Conservation (phyloP, 2,329 filamentous ascomycete species). For the Claviceps arundinis region DNA sequence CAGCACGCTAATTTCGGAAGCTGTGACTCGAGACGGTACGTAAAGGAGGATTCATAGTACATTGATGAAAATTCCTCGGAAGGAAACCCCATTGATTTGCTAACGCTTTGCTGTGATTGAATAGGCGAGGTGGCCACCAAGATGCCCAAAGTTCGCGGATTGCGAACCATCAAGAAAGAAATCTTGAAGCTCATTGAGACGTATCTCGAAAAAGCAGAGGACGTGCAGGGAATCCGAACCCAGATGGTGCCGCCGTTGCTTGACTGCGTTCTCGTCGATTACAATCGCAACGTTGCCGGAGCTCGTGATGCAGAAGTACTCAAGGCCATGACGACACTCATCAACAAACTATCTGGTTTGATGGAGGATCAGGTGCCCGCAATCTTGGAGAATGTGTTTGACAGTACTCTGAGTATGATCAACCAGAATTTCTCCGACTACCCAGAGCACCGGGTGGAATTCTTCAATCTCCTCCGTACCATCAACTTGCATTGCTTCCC, state of each 20-base stretch:
- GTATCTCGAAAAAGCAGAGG: conserved; percentile 96
- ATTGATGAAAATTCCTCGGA: background rate
- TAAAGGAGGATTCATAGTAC: conserved; percentile 17
- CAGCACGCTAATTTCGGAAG: conserved; percentile 90
- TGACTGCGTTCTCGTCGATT: conserved; percentile 87
- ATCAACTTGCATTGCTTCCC: conserved; percentile 98
- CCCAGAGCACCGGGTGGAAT: conserved; percentile 96
- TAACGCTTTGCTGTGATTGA: background rate
- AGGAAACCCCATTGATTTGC: background rate
- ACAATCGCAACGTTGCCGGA: conserved; percentile 92
- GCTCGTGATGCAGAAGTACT: conserved; percentile 93
- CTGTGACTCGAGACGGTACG: conserved; percentile 70
- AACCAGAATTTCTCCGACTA: conserved; percentile 99
- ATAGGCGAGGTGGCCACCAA: conserved; percentile 83
- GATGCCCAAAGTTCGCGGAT: conserved; percentile 88
- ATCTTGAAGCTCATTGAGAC: conserved; percentile 97
- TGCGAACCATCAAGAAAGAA: conserved; percentile 98
- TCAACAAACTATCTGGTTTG: conserved; percentile 83
- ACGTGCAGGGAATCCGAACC: conserved; percentile 79
- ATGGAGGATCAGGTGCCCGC: conserved; percentile 98
- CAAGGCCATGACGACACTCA: conserved; percentile 95
- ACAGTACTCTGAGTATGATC: conserved; percentile 98
- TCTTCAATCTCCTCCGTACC: conserved; percentile 90
- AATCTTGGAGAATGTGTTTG: conserved; percentile 98
- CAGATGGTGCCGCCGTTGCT: conserved; percentile 94